Conservation (phyloP, 257 asterid genomes). For the Hygrophila difformis region DNA sequence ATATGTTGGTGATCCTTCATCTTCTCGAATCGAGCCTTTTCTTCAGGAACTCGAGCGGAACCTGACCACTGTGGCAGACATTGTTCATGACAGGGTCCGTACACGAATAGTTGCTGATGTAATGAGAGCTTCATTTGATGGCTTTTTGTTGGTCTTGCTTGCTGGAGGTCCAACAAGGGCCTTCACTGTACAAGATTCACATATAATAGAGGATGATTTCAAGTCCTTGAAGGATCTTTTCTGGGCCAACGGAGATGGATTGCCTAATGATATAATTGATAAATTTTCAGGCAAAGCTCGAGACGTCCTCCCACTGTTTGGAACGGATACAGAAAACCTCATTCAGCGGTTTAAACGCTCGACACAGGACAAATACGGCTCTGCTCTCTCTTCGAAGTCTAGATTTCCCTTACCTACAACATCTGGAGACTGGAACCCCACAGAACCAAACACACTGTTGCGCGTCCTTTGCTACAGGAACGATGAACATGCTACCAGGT, state of each 20-base stretch:
- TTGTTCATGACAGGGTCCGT: slow-evolving; percentile 66
- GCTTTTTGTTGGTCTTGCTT: slow-evolving; percentile 70
- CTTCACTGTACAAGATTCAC: slow-evolving; percentile 57
- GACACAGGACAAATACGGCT: slow-evolving; percentile 60
- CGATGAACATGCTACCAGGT: slow-evolving; percentile 83
- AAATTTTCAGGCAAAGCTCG: slow-evolving; percentile 59
- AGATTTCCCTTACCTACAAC: slow-evolving; percentile 92
- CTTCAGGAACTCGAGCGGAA: slow-evolving; percentile 68
- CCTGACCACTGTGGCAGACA: slow-evolving; percentile 60
- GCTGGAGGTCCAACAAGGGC: slow-evolving; percentile 90
- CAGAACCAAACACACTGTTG: slow-evolving; percentile 81
- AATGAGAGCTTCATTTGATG: slow-evolving; percentile 90
- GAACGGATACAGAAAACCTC: slow-evolving; percentile 64
- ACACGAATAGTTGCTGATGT: slow-evolving; percentile 72
- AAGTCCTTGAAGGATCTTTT: slow-evolving; percentile 73
- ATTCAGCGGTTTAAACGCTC: slow-evolving; percentile 57
- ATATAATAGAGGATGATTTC: slow-evolving; percentile 80
- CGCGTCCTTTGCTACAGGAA: slow-evolving; percentile 85
- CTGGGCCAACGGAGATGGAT: slow-evolving; percentile 91
- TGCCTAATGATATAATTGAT: slow-evolving; percentile 60
- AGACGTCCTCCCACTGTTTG: slow-evolving; percentile 66
- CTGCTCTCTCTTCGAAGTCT: slow-evolving; percentile 72
- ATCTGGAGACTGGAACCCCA: slow-evolving; percentile 84
- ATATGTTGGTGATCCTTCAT: slow-evolving; percentile 71
- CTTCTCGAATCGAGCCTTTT: slow-evolving; percentile 80